Evolutionary conservation across 495 filamentous ascomycete species (phyloP).

Genomic region (Lasiosphaeris hirsuta): DNA sequence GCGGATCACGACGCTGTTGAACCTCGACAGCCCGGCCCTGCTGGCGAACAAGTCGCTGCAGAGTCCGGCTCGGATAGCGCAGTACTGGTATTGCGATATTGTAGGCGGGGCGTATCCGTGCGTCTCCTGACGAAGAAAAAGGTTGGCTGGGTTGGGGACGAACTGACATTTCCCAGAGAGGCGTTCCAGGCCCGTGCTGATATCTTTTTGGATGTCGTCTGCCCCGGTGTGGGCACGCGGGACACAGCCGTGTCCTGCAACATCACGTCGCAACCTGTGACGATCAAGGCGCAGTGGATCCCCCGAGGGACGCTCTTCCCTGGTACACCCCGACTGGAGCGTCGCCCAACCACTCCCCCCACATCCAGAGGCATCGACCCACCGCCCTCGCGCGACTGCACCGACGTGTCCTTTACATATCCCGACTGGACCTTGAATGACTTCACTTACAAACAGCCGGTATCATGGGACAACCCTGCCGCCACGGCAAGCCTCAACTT

Average conservation of each 20-base stretch:
- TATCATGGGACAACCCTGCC: constrained; percentile 1
- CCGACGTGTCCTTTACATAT: constrained; percentile 3
- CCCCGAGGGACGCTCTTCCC: constrained; percentile 4
- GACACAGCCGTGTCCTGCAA: neutral
- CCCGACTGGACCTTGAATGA: constrained; percentile 3
- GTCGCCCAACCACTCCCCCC: neutral
- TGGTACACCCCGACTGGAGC: neutral
- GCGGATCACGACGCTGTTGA: neutral
- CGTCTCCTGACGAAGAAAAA: too few species aligned
- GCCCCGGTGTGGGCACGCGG: neutral
- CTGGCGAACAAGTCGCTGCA: neutral
- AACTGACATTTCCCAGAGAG: neutral
- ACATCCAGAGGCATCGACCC: neutral
- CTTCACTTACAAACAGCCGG: neutral
- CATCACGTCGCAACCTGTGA: neutral
- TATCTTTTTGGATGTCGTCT: neutral
- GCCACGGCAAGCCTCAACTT: constrained; percentile 4
- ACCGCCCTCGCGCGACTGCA: constrained; percentile 3
- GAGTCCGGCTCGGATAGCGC: neutral
- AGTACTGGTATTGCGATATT: constrained; percentile 3
- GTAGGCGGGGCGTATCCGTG: neutral
- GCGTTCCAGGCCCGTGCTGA: neutral
- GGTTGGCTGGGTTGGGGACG: too few species aligned
- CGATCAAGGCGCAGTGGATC: constrained; percentile 5
- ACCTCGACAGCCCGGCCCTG: neutral